Evolutionary conservation across 2,329 filamentous ascomycete genomes (phyloP), one percentile per base, ranked within the genome.

Genomic region (Stemphylium lycopersici): DNA sequence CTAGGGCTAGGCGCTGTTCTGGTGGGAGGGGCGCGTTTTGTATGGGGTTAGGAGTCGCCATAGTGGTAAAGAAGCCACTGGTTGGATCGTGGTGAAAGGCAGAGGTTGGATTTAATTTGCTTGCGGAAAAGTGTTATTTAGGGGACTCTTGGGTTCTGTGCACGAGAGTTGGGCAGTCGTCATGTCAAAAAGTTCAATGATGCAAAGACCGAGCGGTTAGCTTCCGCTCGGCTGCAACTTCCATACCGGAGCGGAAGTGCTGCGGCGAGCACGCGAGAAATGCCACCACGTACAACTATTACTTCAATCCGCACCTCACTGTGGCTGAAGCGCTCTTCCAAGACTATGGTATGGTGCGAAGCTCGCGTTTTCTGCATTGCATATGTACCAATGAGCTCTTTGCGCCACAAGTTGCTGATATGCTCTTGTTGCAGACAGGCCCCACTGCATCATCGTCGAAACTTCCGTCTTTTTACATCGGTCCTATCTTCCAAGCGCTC

Each of bases 1-100:
- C 68, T 34, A 62, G 61, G 7, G 69, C 70, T 54, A 74, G 61
- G 47, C 69, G 70, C 55, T 74, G 61, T 56, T 74, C 71, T 11
- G 72, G 70, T 12, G 69, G 67, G 42, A 72, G 63, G 26, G 68
- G 66, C 34, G 62, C 52, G 40, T 62, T 61, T 54, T 49, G 51
- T 29, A 43, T 43, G 20, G 42, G 40, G 41, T 45, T 59, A 16
- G 65, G 63, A 10, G 67, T 69, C 24, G 66, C 56, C 68, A 70
- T 72, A 37, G 4, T 49, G 59, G 22, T 41, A 22, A 26, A 8
- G 4, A 4, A 11, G 32, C 15, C 16, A 22, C 18, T 5, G 34
- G n/a, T 15, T 26, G 20, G 24, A 36, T 8, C 10, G 20, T 18
- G 18, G 4, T n/a, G 3, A 13, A 16, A 29, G 20, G n/a, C 2